Percentiles rank a stretch among this genome's conserved stretches.
Conservation (phyloP, 805 yeast species). For the Candida insectorum region DNA sequence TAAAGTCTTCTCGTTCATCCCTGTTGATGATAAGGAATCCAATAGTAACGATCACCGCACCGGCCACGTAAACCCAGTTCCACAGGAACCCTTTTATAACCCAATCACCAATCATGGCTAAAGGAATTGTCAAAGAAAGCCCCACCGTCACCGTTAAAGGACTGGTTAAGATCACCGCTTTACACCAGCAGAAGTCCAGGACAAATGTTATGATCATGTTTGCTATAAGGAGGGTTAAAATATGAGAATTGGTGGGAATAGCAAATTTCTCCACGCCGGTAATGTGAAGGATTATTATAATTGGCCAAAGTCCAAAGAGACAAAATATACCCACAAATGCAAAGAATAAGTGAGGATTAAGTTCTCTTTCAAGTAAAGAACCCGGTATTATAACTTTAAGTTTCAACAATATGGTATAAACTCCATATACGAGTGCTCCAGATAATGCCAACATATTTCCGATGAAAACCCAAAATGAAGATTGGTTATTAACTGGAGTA, state of each 20-base stretch:
- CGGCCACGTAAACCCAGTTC: slow-evolving; percentile 63
- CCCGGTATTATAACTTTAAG: slow-evolving; percentile 47
- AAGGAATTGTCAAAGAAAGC: slow-evolving; percentile 85
- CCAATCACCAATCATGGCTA: slow-evolving; percentile 90
- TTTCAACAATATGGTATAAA: slow-evolving; percentile 83
- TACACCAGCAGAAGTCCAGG: slow-evolving; percentile 94
- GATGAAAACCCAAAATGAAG: slow-evolving; percentile 31
- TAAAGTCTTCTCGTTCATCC: slow-evolving; percentile 65
- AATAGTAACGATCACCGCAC: slow-evolving; percentile 74
- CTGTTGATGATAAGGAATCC: slow-evolving; percentile 84
- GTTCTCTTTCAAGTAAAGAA: slow-evolving; percentile 60
- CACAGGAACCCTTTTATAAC: slow-evolving; percentile 62
- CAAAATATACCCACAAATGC: slow-evolving; percentile 94
- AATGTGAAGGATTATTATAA: slow-evolving; percentile 61
- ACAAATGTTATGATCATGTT: slow-evolving; percentile 80
- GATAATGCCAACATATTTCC: slow-evolving; percentile 80
- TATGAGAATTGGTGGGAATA: slow-evolving; percentile 55
- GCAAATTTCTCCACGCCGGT: slow-evolving; percentile 68
- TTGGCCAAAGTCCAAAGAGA: slow-evolving; percentile 75
- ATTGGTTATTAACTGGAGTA: slow-evolving; percentile 23
- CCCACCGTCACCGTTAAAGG: slow-evolving; percentile 97
- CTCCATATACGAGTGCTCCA: slow-evolving; percentile 89
- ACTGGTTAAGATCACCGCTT: slow-evolving; percentile 87
- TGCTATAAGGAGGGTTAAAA: slow-evolving; percentile 50
- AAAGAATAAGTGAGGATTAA: slow-evolving; percentile 85